A percentile compares a stretch with the other conserved stretches of the same genome.
Conservation (phyloP, 1,284 basidiomycete genomes). For the Cryptococcus neoformans region DNA sequence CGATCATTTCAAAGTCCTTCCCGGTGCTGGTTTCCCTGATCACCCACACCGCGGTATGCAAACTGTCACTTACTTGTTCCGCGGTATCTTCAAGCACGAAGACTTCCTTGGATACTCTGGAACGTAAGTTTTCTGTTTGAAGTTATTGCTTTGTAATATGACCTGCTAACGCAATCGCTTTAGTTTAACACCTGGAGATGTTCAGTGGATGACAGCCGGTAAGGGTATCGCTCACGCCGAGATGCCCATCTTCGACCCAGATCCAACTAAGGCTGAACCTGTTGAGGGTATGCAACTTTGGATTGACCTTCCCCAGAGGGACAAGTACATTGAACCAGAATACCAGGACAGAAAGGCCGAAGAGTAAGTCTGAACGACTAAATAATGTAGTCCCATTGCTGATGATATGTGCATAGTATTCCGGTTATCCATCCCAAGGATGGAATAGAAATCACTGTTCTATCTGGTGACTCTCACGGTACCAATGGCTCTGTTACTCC, state of each 20-base stretch:
- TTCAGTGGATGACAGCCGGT: constrained; percentile 95
- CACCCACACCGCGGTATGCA: constrained; percentile 64
- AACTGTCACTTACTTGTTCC: constrained; percentile 74
- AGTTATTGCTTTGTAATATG: no score
- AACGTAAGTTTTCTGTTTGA: constrained; percentile 6
- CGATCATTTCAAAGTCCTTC: constrained; percentile 46
- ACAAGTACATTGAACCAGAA: constrained; percentile 68
- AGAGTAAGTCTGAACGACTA: constrained; percentile 49
- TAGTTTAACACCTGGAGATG: constrained; percentile 62
- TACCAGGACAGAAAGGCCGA: constrained; percentile 54
- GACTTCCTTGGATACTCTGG: constrained; percentile 89
- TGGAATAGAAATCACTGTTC: constrained; percentile 75
- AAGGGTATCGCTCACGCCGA: constrained; percentile 66
- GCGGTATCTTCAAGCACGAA: constrained; percentile 70
- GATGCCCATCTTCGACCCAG: constrained; percentile 82
- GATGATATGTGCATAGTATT: constrained; percentile 54
- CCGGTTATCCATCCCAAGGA: constrained; percentile 67
- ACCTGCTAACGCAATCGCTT: no score
- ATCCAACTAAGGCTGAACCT: constrained; percentile 48
- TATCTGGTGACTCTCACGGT: constrained; percentile 70
- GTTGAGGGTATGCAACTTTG: constrained; percentile 79
- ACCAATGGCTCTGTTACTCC: constrained; percentile 75
- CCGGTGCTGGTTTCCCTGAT: constrained; percentile 54
- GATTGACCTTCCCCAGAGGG: constrained; percentile 84
- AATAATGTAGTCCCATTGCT: not conserved